Evolutionary conservation across 164 flowering plant species (phyloP), one percentile per base, ranked within the genome.

Genomic region (Piper longum): DNA sequence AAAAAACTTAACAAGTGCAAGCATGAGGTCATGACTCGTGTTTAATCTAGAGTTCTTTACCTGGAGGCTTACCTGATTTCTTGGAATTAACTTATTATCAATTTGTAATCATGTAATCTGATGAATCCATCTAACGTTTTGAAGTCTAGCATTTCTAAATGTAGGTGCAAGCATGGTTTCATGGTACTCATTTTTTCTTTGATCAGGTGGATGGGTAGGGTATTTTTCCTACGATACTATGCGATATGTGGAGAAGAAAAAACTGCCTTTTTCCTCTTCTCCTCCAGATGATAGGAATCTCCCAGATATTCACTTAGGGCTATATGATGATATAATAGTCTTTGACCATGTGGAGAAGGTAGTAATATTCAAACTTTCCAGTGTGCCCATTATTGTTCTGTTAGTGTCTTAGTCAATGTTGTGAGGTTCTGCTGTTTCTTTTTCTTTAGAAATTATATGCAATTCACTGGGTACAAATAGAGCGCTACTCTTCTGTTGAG

Each of bases 341-440:
- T 90, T 90, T 77, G 97, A 93, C 78, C 91, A 88, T 74, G 92
- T 88, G 66, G 91, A 88, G 72, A 93, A 93, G 99, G 99, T 92
- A 73, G 43, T 26, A 42, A 4, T 11, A 17, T 41, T 60, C 42
- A 16, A 16, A 4, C n/a, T n/a, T 48, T 48, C 14, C 8, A 48
- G 11, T 14, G 36, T 48, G 14, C 12, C 12, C 12, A 48, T 9
- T 12, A 9, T 5, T 2, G 14, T 48, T 48, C 3, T 2, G 26
- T 41, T 11, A 16, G 40, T 56, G 57, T 44, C 36, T 58, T 41
- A 11, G 54, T 45, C 44, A 16, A 62, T 3, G 42, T 41, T 51
- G 42, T n/a, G 43, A 56, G 54, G 60, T 41, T 68, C 56, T 39
- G 62, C 18, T 45, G 16, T 63, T 77, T 68, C 44, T 60, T 61